Conservation (phyloP, 2,329 filamentous ascomycete genomes). For the Neoarthrinium moseri region DNA sequence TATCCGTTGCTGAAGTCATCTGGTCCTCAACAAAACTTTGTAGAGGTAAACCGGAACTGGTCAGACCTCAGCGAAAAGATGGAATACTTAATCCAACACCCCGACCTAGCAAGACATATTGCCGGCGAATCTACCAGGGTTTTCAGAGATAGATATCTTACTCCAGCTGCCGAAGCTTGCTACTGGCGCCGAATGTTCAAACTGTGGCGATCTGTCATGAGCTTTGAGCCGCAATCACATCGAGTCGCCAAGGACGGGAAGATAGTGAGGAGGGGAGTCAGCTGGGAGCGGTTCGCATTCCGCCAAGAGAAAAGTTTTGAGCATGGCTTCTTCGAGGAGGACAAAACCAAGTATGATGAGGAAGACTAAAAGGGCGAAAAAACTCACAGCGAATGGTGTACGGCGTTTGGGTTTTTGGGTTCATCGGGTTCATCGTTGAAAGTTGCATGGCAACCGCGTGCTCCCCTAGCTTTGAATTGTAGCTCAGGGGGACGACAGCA, state of each 20-base stretch:
- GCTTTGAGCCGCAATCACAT: conserved; percentile 18
- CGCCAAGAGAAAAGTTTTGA: conserved; percentile 20
- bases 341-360: conserved; percentile 11
- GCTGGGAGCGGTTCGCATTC: conserved; percentile 23
- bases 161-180: conserved; percentile 52
- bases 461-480: too few species aligned
- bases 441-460: too few species aligned
- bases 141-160: conserved; percentile 53
- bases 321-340: conserved; percentile 19
- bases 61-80: conserved; percentile 34
- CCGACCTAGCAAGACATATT: conserved; percentile 43
- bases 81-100: conserved; percentile 40
- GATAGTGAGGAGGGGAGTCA: conserved; percentile 22
- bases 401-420: too few species aligned
- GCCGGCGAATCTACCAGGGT: conserved; percentile 44
- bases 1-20: conserved; percentile 41
- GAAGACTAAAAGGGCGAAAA: too few species aligned
- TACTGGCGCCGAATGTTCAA: conserved; percentile 43
- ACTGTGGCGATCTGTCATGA: conserved; percentile 19
- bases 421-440: too few species aligned
- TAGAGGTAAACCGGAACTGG: conserved; percentile 45
- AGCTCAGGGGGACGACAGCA: too few species aligned
- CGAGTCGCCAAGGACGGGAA: conserved; percentile 15
- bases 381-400: too few species aligned
- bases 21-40: conserved; percentile 47